Percentiles rank a stretch among this genome's conserved stretches.
These are phyloP conservation scores for Solanum microdontum DNA, from an alignment of 257 asterid species.

Conservation along the genomic window DNA sequence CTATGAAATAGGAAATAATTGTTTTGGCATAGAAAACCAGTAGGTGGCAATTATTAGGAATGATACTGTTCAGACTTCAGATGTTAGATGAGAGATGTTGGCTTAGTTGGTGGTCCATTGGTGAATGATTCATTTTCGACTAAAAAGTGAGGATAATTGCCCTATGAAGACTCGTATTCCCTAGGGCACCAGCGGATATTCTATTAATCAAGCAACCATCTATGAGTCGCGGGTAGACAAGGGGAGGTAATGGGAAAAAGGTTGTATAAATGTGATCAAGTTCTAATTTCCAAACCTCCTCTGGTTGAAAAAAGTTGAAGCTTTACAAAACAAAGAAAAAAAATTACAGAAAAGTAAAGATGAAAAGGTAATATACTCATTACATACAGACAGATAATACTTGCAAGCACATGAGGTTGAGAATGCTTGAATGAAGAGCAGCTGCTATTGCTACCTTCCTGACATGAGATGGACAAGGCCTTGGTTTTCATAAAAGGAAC, in stretches of 20 bases:
- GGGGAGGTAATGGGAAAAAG: neutral
- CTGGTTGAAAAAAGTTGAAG: neutral
- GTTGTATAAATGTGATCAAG: neutral
- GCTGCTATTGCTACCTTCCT: constrained; percentile 28
- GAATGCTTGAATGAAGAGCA: neutral
- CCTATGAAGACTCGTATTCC: neutral
- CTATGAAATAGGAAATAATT: neutral
- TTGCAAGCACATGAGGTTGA: neutral
- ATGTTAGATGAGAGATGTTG: neutral
- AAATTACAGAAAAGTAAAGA: neutral
- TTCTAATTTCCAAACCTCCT: neutral
- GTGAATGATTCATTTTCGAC: neutral
- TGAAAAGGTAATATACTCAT: neutral
- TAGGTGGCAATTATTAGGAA: neutral
- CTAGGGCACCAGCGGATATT: neutral
- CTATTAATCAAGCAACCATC: neutral
- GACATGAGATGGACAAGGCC: constrained; percentile 58
- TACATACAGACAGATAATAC: neutral
- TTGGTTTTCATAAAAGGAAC: constrained; percentile 68
- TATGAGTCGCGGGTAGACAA: neutral
- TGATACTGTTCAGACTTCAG: neutral
- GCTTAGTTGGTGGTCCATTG: neutral
- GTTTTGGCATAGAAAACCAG: neutral
- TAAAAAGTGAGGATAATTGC: neutral
- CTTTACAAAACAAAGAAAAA: neutral